Conservation (phyloP, 768 basidiomycete genomes). For the Trametes cinnabarina region DNA sequence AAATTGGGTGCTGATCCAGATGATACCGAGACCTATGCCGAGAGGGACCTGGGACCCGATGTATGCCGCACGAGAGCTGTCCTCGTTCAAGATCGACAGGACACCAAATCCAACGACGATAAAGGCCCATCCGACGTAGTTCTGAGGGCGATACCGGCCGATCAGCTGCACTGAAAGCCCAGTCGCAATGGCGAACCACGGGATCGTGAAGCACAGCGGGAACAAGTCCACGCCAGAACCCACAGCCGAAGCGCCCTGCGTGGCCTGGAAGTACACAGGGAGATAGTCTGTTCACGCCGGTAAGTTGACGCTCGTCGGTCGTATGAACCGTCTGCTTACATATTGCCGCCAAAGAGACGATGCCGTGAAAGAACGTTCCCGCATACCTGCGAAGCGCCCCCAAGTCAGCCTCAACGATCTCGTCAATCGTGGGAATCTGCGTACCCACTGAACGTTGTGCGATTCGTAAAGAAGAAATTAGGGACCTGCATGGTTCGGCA, state of each 20-base stretch:
- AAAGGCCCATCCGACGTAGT: constrained; percentile 38
- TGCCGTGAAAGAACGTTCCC: constrained; percentile 27
- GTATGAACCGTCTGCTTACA: constrained; percentile 24
- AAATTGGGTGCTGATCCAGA: constrained; percentile 27
- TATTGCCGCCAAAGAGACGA: constrained; percentile 16
- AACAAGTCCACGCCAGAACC: constrained; percentile 28
- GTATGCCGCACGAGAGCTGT: constrained; percentile 1
- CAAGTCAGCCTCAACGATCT: not conserved
- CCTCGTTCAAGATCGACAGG: not conserved
- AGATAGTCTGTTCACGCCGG: constrained; percentile 33
- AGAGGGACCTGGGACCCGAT: not conserved
- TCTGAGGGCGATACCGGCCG: constrained; percentile 30
- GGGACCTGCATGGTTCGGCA: not conserved
- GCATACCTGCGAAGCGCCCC: constrained; percentile 21
- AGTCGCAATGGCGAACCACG: constrained; percentile 29
- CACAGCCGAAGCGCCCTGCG: constrained; percentile 33
- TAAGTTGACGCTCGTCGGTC: not conserved
- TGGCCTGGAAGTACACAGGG: constrained; percentile 46
- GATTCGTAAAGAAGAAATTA: not conserved
- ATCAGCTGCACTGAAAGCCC: constrained; percentile 25
- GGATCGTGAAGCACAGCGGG: constrained; percentile 28
- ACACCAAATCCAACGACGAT: constrained; percentile 39
- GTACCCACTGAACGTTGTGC: constrained; percentile 1
- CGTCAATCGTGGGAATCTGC: not conserved
- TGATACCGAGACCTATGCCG: constrained; percentile 14